Base-by-base conservation (phyloP, 225 moss, liverwort and hornwort species). In the Straminergon stramineum region DNA sequence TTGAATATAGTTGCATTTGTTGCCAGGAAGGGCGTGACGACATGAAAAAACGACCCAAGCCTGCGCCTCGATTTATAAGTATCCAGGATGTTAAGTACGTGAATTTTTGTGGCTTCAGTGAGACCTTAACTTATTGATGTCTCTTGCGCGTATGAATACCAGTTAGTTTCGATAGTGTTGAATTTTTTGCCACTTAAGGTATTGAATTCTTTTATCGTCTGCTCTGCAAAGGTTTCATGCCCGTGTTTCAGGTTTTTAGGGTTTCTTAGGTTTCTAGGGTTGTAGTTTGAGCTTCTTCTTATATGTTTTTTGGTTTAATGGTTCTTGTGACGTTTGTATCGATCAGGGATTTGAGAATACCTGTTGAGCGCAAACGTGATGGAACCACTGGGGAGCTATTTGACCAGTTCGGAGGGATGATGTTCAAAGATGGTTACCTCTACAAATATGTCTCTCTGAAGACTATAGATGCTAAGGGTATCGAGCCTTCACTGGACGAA, bases 391-490 rank as follows among this genome's bases (percentile, higher is more conserved):
- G 98, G 62, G 98, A 99, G 83, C 95, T 97, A 75, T 97, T 99
- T 91, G 98, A 99, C 81, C 93, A 94, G 87, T 99, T 97, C 86
- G 97, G 97, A 85, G 93, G 96, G 64, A 95, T 97, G 96, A 96
- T 96, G 94, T 99, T 99, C 85, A 99, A 99, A 93, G 98, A 99
- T 90, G 98, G 98, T 55, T 99, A 99, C 89, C 87, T 97, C 34
- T 99, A 95, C 86, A 99, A 99, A 90, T 92, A 83, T 62, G 96
- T 94, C 35, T 96, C 98, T 61, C 82, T 99, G 81, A 99, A 96
- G 93, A 99, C 95, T 84, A 95, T 99, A 61, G 98, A 99, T 93
- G 95, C 97, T 13, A 99, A 94, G 93, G 95, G 98, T 70, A 94
- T 99, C 52, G 96, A 96, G 65, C 98, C 98, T 55, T 94, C 96